These are phyloP conservation scores for Martiniozyma abietophila DNA, from an alignment of 805 yeast species.

Conservation along the genomic window DNA sequence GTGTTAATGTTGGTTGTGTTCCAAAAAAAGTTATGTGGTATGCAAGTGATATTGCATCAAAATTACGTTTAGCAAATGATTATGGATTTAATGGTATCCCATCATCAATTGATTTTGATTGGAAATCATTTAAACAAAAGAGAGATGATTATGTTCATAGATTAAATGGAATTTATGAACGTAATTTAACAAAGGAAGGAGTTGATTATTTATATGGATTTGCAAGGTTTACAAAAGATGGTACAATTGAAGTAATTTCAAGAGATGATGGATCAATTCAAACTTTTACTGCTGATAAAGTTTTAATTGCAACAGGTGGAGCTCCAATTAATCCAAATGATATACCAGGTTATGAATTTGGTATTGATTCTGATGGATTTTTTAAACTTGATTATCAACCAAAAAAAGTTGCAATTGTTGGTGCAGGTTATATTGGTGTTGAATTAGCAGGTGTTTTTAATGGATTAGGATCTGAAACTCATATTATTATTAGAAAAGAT, in stretches of 20 bases:
- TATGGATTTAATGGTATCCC: slow-evolving; percentile 69
- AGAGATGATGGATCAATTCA: slow-evolving; percentile 45
- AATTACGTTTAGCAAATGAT: slow-evolving; percentile 62
- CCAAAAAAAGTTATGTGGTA: slow-evolving; percentile 99
- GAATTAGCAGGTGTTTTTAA: slow-evolving; percentile 94
- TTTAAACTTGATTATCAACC: slow-evolving; percentile 79
- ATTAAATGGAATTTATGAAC: slow-evolving; percentile 87
- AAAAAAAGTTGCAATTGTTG: slow-evolving; percentile 85
- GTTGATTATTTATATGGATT: slow-evolving; percentile 82
- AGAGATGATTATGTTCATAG: slow-evolving; percentile 87
- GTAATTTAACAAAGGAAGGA: slow-evolving; percentile 78
- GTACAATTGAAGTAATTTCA: slow-evolving; percentile 69
- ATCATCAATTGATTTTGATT: slow-evolving; percentile 70
- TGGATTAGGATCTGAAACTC: slow-evolving; percentile 79
- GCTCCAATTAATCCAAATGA: slow-evolving; percentile 58
- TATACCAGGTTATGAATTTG: slow-evolving; percentile 75
- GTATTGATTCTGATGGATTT: slow-evolving; percentile 86
- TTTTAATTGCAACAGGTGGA: slow-evolving; percentile 93
- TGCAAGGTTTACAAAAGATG: slow-evolving; percentile 66
- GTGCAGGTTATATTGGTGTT: slow-evolving; percentile 96
- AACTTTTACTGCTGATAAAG: slow-evolving; percentile 67
- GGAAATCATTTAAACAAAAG: slow-evolving; percentile 74
- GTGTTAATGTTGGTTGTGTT: slow-evolving; percentile 99
- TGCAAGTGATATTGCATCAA: slow-evolving; percentile 82
- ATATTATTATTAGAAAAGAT: slow-evolving; percentile 83